A percentile compares a stretch with the other conserved stretches of the same genome.
Conservation (phyloP, 2,329 filamentous ascomycete species). For the Torrubiellomyces zombiae region DNA sequence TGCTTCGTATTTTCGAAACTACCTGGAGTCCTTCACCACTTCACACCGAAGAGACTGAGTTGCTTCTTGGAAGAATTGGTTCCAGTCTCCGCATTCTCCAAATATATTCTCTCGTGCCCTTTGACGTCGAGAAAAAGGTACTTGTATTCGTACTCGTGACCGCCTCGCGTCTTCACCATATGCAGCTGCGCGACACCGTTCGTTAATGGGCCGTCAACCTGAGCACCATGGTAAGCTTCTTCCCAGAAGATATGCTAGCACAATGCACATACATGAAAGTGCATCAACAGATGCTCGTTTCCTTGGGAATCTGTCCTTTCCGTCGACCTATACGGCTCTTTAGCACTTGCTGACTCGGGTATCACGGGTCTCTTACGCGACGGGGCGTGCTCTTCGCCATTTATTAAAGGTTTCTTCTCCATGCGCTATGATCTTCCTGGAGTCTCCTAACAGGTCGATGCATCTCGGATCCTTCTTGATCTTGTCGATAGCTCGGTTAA, state of each 20-base stretch:
- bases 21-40: conserved; percentile 31
- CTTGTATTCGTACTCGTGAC: conserved; percentile 58
- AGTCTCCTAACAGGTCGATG: conserved; percentile 55
- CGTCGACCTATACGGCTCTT: conserved; percentile 34
- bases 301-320: conserved; percentile 56
- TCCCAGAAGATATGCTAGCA: no score
- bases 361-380: conserved; percentile 42
- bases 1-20: no score
- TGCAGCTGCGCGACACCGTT: conserved; percentile 63
- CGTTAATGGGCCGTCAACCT: conserved; percentile 64
- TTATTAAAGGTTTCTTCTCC: conserved; percentile 70
- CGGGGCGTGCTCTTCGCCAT: conserved; percentile 53
- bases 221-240: conserved; percentile 8
- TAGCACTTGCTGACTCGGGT: no score
- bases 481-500: conserved; percentile 70
- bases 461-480: conserved; percentile 60
- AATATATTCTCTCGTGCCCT: conserved; percentile 48
- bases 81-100: conserved; percentile 40
- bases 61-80: conserved; percentile 21
- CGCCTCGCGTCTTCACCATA: conserved; percentile 50
- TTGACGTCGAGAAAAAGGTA: conserved; percentile 67
- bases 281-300: conserved; percentile 66
- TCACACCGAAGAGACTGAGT: conserved; percentile 44
- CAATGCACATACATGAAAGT: conserved; percentile 67
- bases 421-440: conserved; percentile 60